phyloP scores from a whole-genome alignment of 331 rosid genomes.

The Spiraea crenata region DNA sequence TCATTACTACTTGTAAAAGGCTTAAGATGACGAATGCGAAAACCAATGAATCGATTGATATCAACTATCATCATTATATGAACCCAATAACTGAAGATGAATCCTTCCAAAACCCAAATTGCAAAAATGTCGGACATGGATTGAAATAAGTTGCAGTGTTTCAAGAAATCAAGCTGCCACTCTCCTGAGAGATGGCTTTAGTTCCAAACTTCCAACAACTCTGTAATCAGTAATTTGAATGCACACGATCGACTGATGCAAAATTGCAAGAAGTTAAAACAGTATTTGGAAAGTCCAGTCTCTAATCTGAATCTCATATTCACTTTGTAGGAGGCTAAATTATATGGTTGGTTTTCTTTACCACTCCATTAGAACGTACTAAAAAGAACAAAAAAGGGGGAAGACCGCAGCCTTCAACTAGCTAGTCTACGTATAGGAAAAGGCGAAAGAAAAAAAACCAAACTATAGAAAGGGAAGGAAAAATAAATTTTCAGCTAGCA shows the following conservation, averaged over 20 bases:
- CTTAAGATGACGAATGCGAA: too few species aligned
- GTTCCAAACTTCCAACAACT: too few species aligned
- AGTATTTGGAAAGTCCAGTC: neutral
- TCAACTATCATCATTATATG: too few species aligned
- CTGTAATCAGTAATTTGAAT: neutral
- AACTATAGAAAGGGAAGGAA: neutral
- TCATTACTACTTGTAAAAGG: too few species aligned
- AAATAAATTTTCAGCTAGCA: neutral
- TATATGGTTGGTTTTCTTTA: neutral
- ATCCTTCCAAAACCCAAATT: too few species aligned
- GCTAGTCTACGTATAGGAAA: constrained; percentile 25
- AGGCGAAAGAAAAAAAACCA: neutral
- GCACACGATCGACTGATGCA: neutral
- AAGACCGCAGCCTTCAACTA: constrained; percentile 16
- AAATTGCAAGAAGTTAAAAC: neutral
- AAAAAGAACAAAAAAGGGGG: constrained; percentile 23
- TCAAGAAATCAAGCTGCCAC: too few species aligned
- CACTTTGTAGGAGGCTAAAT: neutral
- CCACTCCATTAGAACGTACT: neutral
- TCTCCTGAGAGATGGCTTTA: too few species aligned
- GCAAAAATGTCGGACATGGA: too few species aligned
- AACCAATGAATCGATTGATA: too few species aligned
- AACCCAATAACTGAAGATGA: too few species aligned
- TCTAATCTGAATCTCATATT: neutral
- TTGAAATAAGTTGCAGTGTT: too few species aligned